Evolutionary conservation across 2,329 filamentous ascomycete genomes (phyloP), one percentile per base, ranked within the genome.

Genomic region (Colletotrichum kahawae): DNA sequence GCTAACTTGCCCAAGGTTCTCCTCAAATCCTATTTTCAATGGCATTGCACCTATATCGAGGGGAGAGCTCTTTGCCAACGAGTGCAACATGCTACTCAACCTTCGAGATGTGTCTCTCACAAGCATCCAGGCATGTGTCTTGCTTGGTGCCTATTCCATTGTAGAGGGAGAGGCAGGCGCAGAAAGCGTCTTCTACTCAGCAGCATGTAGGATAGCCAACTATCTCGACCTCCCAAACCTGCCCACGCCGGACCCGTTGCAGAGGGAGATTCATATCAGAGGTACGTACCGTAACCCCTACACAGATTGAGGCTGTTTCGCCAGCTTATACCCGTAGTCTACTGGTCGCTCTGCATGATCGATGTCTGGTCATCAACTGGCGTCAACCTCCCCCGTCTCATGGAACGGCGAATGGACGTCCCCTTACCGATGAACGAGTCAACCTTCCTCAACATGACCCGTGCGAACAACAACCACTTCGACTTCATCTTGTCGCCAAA

Each of bases 81-180:
- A 78, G 67, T 74, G 76, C 31, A 78, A 79, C 34, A 59, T 76
- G 31, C 74, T 84, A 2, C 79, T 85, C 10, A 78, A 84, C 48
- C 76, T 85, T 29, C 82, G 83, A 14, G 80, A 83, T 16, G 79
- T 85, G 4, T 83, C 82, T 5, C 72, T 85, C 12, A 78, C 68
- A 4, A 85, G 83, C 2, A 79, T 86, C 12, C 85, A 87, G 76
- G 83, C 83, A 7, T 84, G 83, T 56, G 81, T 87, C 7, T 76
- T 87, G 7, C 77, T 87, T 0, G 85, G 83, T 3, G 78, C 79
- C 1, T 72, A 78, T 38, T 82, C 82, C 4, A 80, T 82, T 56
- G 82, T 81, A 5, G 82, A 86, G 18, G 81, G 82, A 2, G 78
- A 86, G 18, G 79, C 82, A 7, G 79, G 79, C 1, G 78, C 83